Evolutionary conservation across 441 rosid genomes (phyloP), one percentile per base, ranked within the genome.

Genomic region (Breynia disticha): DNA sequence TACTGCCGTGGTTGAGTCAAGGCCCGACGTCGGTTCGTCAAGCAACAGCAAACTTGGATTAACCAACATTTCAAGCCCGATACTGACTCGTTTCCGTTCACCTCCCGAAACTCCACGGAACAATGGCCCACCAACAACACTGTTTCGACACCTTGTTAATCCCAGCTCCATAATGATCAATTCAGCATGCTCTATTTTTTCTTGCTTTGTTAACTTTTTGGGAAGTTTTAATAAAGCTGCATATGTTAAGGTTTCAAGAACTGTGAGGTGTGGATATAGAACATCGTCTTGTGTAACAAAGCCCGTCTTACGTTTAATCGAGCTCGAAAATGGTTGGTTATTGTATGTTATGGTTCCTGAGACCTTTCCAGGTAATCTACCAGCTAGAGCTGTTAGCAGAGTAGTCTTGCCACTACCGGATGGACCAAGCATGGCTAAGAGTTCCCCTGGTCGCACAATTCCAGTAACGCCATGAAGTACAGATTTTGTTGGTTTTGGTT

Each of bases 391-490:
- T 6, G 97, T 80, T 45, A 89, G 72, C 52, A 89, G 82, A 41
- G 97, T 84, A 48, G 95, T 89, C 77, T 89, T 89, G 54, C 97
- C 97, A 52, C 97, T 86, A 0, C 97, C 97, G 0, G 97, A 89
- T 19, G 97, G 97, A 20, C 95, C 97, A 10, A 86, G 82, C 94
- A 90, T 84, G 67, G 97, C 94, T 19, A 90, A 71, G 22, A 86
- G 63, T 73, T 84, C 89, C 1, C 94, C 94, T 0, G 97, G 95
- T 46, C 76, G 75, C 35, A 79, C 89, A 19, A 78, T 63, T 18
- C 90, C 95, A 19, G 76, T 84, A 52, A 82, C 86, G 13, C 85
- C 81, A 16, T 79, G 80, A 19, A 86, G 90, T 11, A 86, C 56
- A 9, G 53, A 71, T 52, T 77, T 77, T 52, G 73, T 72, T 5